Evolutionary conservation across 2,329 filamentous ascomycete species (phyloP), one percentile per base, ranked within the genome.

Genomic region (Cercospora janseana): DNA sequence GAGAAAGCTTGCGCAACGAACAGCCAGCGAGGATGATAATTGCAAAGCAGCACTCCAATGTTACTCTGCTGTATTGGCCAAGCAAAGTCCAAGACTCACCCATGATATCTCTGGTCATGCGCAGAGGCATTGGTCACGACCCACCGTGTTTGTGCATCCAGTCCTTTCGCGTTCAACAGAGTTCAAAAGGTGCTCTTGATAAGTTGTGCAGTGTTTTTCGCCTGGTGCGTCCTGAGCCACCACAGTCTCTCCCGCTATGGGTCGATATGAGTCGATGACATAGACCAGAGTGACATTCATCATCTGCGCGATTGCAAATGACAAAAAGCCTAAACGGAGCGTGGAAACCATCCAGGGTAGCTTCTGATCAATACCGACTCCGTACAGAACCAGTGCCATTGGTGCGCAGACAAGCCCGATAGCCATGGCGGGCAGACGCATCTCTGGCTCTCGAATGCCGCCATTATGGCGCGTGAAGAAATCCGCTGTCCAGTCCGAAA

Each of bases 201-300:
- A n/a, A n/a, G n/a, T n/a, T n/a, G n/a, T n/a, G n/a, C n/a, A n/a
- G n/a, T n/a, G n/a, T n/a, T n/a, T n/a, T n/a, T n/a, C n/a, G n/a
- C n/a, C n/a, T n/a, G n/a, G n/a, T 28, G 26, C 26, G 12, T 28
- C 6, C 16, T 48, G 52, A 3, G 79, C 72, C 15, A 82, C 66
- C 0, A 75, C 75, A 8, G 79, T 68, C 60, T 82, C 80, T 6
- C 78, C 79, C 3, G 79, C 77, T 26, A 81, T 71, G 0, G 79
- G 79, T 0, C 79, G 72, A 60, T 82, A 82, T 3, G 72, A 69
- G 58, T 82, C 80, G 50, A 82, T 79, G 4, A 74, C 73, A 60
- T 82, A 82, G 4, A 81, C 78, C 2, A 82, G 67, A 6, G 73
- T 73, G 6, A 83, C 70, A 47, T 79, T 81, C 4, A 75, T 80